These are phyloP conservation scores for Rhodamnia argentea DNA, from an alignment of 345 rosid genomes.

Conservation along the genomic window DNA sequence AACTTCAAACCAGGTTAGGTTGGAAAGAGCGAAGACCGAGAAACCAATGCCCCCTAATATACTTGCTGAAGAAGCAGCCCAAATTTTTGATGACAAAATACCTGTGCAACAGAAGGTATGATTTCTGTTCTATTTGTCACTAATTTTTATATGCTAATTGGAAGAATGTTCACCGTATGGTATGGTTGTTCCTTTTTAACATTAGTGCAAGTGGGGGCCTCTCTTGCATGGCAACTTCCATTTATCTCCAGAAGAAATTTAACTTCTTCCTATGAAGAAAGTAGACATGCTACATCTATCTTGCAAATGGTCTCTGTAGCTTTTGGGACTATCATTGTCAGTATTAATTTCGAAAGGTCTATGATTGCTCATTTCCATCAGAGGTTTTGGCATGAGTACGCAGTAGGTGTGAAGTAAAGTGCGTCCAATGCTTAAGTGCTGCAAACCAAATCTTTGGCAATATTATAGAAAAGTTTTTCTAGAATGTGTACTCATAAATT, in stretches of 20 bases:
- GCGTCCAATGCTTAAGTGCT: background rate
- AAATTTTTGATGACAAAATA: constrained; percentile 63
- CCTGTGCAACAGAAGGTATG: constrained; percentile 69
- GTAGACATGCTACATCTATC: background rate
- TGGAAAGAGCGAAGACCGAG: constrained; percentile 76
- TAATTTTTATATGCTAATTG: background rate
- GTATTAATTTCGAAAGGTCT: background rate
- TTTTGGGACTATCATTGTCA: background rate
- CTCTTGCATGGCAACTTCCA: background rate
- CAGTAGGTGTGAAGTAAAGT: background rate
- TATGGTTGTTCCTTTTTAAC: background rate
- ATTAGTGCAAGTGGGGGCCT: background rate
- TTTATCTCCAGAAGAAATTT: background rate
- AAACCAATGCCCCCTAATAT: constrained; percentile 41
- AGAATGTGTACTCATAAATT: background rate
- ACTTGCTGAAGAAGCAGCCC: constrained; percentile 70
- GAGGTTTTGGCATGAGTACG: background rate
- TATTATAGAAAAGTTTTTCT: background rate
- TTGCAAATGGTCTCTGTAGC: background rate
- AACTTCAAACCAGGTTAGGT: constrained; percentile 31
- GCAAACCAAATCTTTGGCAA: background rate
- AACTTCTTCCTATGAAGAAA: background rate
- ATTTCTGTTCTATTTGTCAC: background rate
- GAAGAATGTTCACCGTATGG: background rate
- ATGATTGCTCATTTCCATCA: background rate